Evolutionary conservation across 108 stramenopile genomes (phyloP), one percentile per base, ranked within the genome.

Genomic region (Epipyxis sp.): DNA sequence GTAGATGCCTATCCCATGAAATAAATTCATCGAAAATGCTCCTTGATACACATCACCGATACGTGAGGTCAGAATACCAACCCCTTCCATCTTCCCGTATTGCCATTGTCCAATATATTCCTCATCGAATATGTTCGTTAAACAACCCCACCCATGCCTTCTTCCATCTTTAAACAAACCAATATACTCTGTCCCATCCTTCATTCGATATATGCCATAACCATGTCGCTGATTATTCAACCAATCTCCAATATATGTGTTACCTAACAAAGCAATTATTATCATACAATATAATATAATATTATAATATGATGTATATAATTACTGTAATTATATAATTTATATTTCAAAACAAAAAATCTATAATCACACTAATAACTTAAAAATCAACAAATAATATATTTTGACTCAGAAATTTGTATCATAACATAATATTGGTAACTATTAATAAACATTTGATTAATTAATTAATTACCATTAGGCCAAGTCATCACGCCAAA

Each of bases 21-120:
- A 68, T 77, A 69, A 44, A 27, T 61, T 43, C 39, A 45, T 39
- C 35, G 20, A 59, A 59, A 82, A 82, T 34, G 37, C 29, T 25
- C 81, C 81, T 30, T 77, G 43, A 67, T 82, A 82, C 1, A 59
- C 35, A 77, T 82, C 81, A 30, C 81, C 81, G 46, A 69, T 79
- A 10, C 32, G 27, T 0, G 35, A 46, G n/a, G 57, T 39, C 32
- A 82, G 62, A 3, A 25, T 39, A 10, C 81, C 81, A 1, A 69
- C 50, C 32, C 81, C 81, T 25, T 69, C 40, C 81, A 82, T 82
- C 20, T 65, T 77, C 16, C 81, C 81, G 32, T 45, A 1, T 40
- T 1, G 39, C 42, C 59, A 82, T 42, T 78, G 61, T 62, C 81
- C 81, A 41, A 44, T 62, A 77, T 82, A 82, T 20, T 42, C 25